Evolutionary conservation across 768 basidiomycete species (phyloP).

Genomic region (Boletus rex-veris): DNA sequence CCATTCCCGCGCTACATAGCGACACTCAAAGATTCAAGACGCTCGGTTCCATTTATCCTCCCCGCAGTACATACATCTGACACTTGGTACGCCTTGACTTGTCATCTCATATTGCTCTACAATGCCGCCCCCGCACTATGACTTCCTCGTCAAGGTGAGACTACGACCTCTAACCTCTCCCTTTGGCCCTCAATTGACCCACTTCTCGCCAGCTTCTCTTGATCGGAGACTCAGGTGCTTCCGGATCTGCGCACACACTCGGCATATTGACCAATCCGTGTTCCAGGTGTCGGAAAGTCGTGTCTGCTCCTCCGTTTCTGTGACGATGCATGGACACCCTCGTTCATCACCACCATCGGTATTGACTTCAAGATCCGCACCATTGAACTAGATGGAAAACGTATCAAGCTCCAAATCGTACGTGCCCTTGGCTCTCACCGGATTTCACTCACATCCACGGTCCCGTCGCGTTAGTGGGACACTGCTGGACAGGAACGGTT

Average conservation of each 20-base stretch:
- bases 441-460: background rate
- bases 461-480: constrained; percentile 71
- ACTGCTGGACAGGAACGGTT: constrained; percentile 99
- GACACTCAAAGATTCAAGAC: no score
- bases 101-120: constrained; percentile 2
- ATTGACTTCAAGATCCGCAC: constrained; percentile 99
- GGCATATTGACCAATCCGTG: constrained; percentile 11
- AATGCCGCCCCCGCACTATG: constrained; percentile 94
- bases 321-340: constrained; percentile 99
- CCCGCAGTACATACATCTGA: background rate
- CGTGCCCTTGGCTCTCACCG: constrained; percentile 28
- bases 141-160: constrained; percentile 88
- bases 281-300: constrained; percentile 89
- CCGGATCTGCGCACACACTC: background rate
- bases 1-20: no score
- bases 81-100: background rate
- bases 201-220: constrained; percentile 66
- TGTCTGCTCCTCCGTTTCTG: constrained; percentile 95
- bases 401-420: constrained; percentile 98
- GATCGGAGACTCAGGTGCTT: constrained; percentile 89
- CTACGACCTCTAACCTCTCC: background rate
- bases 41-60: background rate
- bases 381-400: constrained; percentile 96
- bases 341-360: constrained; percentile 98
- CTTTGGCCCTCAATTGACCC: background rate